Base-by-base conservation (phyloP, 139 green algal genomes). In the Coccomyxa sp. region DNA sequence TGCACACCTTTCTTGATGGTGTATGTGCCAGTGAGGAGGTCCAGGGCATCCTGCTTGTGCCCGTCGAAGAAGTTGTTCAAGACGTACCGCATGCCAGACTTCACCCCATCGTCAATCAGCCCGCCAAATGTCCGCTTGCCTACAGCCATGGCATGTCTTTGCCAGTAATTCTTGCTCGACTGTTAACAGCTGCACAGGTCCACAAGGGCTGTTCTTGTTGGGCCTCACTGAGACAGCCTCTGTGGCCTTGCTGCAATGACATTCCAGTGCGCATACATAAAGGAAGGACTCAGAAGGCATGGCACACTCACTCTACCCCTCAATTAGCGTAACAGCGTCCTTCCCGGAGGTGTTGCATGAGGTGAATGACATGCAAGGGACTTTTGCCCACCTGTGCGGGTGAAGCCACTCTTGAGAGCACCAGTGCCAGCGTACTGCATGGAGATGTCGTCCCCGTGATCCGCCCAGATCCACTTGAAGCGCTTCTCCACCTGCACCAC, bases 41-140 rank as follows among this genome's bases (percentile, higher is more conserved):
- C 94, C 29, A 96, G 33, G 0, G 93, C 91, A 79, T 97, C 94
- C 86, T 97, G 94, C 90, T 95, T 97, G 55, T 72, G 55, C 12
- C 94, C 93, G 71, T 97, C 94, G 77, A 77, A 75, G 82, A 96
- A 98, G 87, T 97, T 97, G 89, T 98, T 98, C 16, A 98, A 80
- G 82, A 93, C 96, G 86, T 97, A 98, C 34, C 72, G 70, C 34
- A 83, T 83, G 1, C 88, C 80, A 6, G 84, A 89, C 87, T 97
- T 97, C 58, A 86, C 39, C 36, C 92, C 92, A 74, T 98, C 94
- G 69, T 97, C 94, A 39, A 97, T 38, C 31, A 97, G 79, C 31
- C 94, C 94, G 27, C 79, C 87, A 0, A 91, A 73, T 27, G 90
- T 93, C 75, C 94, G 87, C 88, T 95, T 94, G 79, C n/a, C n/a